Percentiles rank a stretch among this genome's conserved stretches.
phyloP scores from a whole-genome alignment of 257 asterid species.

The Knoxia roxburghii region DNA sequence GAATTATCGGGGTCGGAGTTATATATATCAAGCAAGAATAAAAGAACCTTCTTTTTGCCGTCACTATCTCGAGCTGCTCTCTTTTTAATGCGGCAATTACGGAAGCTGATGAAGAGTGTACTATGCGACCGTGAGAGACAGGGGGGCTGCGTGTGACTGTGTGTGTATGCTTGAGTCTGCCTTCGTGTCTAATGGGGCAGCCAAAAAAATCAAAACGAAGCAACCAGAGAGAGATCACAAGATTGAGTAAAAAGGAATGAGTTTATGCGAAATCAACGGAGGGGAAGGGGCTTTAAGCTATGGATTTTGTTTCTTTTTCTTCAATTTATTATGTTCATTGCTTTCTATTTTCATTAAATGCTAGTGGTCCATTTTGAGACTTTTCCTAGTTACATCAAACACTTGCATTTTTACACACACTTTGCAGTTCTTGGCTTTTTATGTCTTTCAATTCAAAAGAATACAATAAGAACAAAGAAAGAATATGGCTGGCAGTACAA shows the following conservation, averaged over 20 bases:
- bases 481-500: slow-evolving; percentile 20
- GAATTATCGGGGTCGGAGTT: not conserved
- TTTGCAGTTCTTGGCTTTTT: not conserved
- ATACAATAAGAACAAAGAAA: too few species aligned
- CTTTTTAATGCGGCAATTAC: slow-evolving; percentile 48
- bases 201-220: not conserved
- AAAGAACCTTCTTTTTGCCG: slow-evolving; percentile 7
- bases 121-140: too few species aligned
- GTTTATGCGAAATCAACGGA: slow-evolving; percentile 68
- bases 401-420: not conserved
- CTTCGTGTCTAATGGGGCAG: slow-evolving; percentile 29
- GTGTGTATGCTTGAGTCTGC: not conserved
- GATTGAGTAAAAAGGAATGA: not conserved
- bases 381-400: not conserved
- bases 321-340: not conserved
- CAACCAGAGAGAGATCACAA: not conserved
- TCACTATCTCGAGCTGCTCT: slow-evolving; percentile 22
- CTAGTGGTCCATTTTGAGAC: slow-evolving; percentile 4
- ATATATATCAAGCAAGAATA: slow-evolving; percentile 17
- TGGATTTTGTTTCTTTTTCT: too few species aligned
- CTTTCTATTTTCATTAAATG: not conserved
- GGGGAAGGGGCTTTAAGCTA: not conserved
- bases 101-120: slow-evolving; percentile 32
- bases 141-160: not conserved
- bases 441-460: too few species aligned